Base-by-base conservation (phyloP, 148 eudicot genomes). In the Chenopodium suecicum region DNA sequence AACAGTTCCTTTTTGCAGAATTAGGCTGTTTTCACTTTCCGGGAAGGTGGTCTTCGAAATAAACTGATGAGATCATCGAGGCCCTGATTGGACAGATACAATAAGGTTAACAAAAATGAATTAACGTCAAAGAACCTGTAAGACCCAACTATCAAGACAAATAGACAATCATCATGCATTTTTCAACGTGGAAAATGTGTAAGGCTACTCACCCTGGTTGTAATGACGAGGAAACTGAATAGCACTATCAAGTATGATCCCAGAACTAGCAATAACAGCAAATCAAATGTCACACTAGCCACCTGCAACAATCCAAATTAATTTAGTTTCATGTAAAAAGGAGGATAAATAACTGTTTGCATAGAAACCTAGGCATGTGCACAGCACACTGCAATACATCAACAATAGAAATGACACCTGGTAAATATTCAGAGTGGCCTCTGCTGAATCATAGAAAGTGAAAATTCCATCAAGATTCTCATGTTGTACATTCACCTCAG, bases 281-380 rank as follows among this genome's bases (percentile, higher is more conserved):
- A 86, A 88, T 94, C 99, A 69, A 94, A 94, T 46, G 99, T 92
- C 75, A 97, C 95, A 70, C 98, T 97, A 25, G 99, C 97, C 66
- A 94, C 99, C 99, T 97, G 96, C 80, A 88, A 84, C 4, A 2
- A 48, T 47, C 80, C 82, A 78, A 73, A 73, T 47, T 62, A n/a
- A n/a, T 20, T 77, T 23, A 69, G 13, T 8, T 20, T 19, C 58
- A 19, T 12, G 22, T 16, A 70, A 58, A 70, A 58, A 69, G 9
- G 48, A 6, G 34, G 31, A 31, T 78, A 9, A 34, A 56, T 74
- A 29, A n/a, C 9, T 20, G 22, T 37, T 54, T 2, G 50, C 22
- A 25, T 2, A 75, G 27, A 75, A 56, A 14, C 22, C 62, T 56
- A 4, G 22, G 62, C 62, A 56, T 56, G 22, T 4, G 62, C 22